Percentiles rank a stretch among this genome's conserved stretches.
Evolutionary conservation across 306 rosid genomes (phyloP).

Genomic region (Comarum palustre): DNA sequence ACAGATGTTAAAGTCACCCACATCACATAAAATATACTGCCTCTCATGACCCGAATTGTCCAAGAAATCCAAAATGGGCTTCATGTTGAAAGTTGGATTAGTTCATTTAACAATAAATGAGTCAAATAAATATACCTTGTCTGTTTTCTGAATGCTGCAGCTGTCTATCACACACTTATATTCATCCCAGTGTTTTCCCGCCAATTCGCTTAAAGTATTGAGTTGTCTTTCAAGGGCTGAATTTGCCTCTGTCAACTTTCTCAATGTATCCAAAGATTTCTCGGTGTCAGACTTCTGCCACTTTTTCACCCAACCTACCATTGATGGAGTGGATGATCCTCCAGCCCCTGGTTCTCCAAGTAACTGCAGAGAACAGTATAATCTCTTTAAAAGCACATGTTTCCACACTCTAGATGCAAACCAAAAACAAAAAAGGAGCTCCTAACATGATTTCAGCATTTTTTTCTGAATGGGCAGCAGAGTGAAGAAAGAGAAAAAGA

Average conservation of each 20-base stretch:
- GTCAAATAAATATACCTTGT: slow-evolving; percentile 57
- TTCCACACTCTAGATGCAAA: slow-evolving; percentile 8
- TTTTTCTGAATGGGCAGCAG: background rate
- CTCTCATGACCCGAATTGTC: background rate
- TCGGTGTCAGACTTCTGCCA: slow-evolving; percentile 90
- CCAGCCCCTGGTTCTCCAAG: slow-evolving; percentile 98
- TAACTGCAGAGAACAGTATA: slow-evolving; percentile 45
- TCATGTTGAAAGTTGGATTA: background rate
- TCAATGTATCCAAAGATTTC: slow-evolving; percentile 71
- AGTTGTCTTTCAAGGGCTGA: slow-evolving; percentile 69
- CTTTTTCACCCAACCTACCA: slow-evolving; percentile 93
- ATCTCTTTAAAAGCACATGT: slow-evolving; percentile 20
- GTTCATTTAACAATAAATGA: background rate
- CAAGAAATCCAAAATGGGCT: background rate
- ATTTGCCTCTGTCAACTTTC: slow-evolving; percentile 77
- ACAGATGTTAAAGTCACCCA: background rate
- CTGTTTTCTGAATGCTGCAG: slow-evolving; percentile 68
- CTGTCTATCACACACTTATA: slow-evolving; percentile 52
- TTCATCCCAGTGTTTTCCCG: slow-evolving; percentile 78
- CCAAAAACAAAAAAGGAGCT: background rate
- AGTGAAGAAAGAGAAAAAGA: background rate
- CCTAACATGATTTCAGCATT: background rate
- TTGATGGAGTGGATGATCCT: slow-evolving; percentile 95
- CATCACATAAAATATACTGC: background rate
- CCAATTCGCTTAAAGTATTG: slow-evolving; percentile 55